Evolutionary conservation across 257 asterid species (phyloP), one percentile per base, ranked within the genome.

Genomic region (Agastache rugosa): DNA sequence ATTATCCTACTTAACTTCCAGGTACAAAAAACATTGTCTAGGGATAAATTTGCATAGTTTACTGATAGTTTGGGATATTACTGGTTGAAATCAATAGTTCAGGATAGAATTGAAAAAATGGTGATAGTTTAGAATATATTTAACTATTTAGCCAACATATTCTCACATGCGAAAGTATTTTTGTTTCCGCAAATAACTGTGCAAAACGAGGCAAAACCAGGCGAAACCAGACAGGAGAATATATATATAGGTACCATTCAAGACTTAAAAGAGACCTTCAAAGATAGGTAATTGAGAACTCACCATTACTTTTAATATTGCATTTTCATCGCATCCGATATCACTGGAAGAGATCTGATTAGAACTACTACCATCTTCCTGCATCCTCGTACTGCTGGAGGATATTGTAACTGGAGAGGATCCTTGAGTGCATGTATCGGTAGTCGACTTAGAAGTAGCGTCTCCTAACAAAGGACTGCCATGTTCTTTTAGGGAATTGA

Each of bases 271-370:
- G 5, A 61, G 14, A 71, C 17, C 47, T 41, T 71, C 23, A 75
- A 19, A 17, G 35, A 68, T n/a, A 69, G n/a, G 68, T 16, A 63
- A 72, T 9, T 55, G 27, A 74, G 53, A 55, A 81, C 98, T 88
- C 73, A 95, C 99, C 99, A 95, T 92, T 73, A 95, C 99, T 85
- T 95, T 95, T 27, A 95, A 78, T 71, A 95, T 89, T 25, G 98
- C 93, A 83, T 81, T 88, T 83, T 95, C 99, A 81, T 95, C 96
- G 42, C 93, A 89, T 59, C 86, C 93, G 68, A 78, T 60, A 71
- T 91, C 96, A 53, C 77, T 76, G 56, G 98, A 78, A 6, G 95
- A 85, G 62, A 70, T 82, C 82, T 87, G 96, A 79, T 85, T 85
- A 63, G 96, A 87, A 75, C 96, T 88, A 71, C 81, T 87, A 23